Conservation (phyloP, 352 stramenopile genomes). For the Phytophthora agathidicida region DNA sequence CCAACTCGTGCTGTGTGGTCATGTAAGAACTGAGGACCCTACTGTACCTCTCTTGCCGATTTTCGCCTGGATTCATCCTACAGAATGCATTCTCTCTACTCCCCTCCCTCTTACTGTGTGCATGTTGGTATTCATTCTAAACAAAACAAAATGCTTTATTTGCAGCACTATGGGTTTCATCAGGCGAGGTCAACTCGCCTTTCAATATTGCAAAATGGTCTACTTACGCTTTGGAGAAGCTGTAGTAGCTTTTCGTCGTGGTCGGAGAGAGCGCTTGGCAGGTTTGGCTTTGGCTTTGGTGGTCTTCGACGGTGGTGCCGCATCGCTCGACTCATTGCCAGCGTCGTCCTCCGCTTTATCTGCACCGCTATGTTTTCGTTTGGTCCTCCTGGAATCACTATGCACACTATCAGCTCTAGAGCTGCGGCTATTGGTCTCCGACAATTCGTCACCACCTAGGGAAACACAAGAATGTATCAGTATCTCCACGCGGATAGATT, state of each 20-base stretch:
- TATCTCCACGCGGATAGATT: background rate
- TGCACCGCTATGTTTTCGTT: conserved; percentile 28
- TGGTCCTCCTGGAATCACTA: conserved; percentile 26
- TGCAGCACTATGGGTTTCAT: conserved; percentile 29
- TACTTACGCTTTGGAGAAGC: conserved; percentile 50
- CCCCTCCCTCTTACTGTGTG: conserved; percentile 36
- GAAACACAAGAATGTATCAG: conserved; percentile 9
- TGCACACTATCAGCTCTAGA: conserved; percentile 33
- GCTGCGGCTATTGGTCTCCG: conserved; percentile 35
- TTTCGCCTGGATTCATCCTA: conserved; percentile 21
- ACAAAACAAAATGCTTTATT: conserved; percentile 42
- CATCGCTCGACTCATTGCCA: conserved; percentile 62
- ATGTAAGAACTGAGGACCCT: conserved; percentile 67
- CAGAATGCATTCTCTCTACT: conserved; percentile 32
- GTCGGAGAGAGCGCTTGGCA: conserved; percentile 59
- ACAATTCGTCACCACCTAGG: conserved; percentile 30
- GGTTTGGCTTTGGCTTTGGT: conserved; percentile 24
- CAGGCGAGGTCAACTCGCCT: conserved; percentile 1
- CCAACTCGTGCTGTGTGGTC: conserved; percentile 98
- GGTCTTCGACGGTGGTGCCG: conserved; percentile 21
- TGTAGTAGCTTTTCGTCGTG: conserved; percentile 49
- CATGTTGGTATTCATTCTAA: conserved; percentile 53
- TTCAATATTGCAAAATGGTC: conserved; percentile 24
- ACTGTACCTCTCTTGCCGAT: too few species aligned
- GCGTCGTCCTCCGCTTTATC: conserved; percentile 49